Evolutionary conservation across 1,139 yeast genomes (phyloP), one percentile per base, ranked within the genome.

Genomic region (Yamadazyma siamensis): DNA sequence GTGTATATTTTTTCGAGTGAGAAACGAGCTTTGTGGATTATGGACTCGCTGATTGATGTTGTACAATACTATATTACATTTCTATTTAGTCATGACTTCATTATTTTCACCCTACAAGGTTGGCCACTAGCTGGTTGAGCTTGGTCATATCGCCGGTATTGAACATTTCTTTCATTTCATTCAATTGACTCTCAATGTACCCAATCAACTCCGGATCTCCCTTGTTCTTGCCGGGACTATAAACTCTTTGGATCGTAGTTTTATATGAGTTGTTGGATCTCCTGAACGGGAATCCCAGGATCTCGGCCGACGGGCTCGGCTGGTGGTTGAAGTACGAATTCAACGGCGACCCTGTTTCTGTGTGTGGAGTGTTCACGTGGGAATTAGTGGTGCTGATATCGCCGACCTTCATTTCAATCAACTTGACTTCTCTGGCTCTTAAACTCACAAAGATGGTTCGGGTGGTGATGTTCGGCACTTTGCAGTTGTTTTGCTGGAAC

Each of bases 351-450:
- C 28, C 28, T 6, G 36, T 26, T 18, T 18, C 9, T 8, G 7
- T 18, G 16, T 27, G 33, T 4, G 39, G 35, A 8, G 39, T 33
- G 9, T 27, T 15, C 12, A 11, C 26, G n/a, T 21, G 11, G 3
- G 33, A 29, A 16, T 19, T 21, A 11, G 28, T 28, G 12, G 11
- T 13, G 12, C 25, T 23, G 13, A 18, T 29, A 27, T 41, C 49
- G 2, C 50, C 49, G 9, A 41, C 37, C 28, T 43, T 57, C 64
- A 75, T 61, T 29, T 69, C 70, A 15, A 77, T 62, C 26, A 71
- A 61, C 44, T 74, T 75, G 29, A 77, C 71, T 41, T 77, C 84
- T 17, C 82, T 54, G 1, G 78, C 77, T 24, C 82, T 51, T 28
- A 77, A 54, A 33, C 78, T 72, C 3, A 77, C 50, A 32, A 66